Evolutionary conservation across 2,329 filamentous ascomycete genomes (phyloP).

Genomic region (Graphilbum sp.): DNA sequence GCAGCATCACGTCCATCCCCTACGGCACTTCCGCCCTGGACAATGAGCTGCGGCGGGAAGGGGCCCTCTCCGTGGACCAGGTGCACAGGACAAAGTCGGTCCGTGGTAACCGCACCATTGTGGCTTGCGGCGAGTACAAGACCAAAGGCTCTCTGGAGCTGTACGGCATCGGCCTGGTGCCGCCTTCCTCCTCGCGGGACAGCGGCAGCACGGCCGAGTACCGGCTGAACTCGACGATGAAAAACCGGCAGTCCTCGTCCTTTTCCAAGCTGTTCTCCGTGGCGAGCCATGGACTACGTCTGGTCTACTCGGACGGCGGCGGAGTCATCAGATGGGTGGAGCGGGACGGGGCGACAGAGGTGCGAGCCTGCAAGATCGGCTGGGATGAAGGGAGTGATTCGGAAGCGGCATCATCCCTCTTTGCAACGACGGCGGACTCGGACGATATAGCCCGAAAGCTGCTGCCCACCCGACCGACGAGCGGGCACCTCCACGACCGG

Average conservation of each 20-base stretch:
- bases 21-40: constrained; percentile 49
- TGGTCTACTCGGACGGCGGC: constrained; percentile 71
- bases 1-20: constrained; percentile 53
- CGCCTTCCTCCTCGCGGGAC: constrained; percentile 3
- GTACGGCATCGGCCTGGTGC: constrained; percentile 41
- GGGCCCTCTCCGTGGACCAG: constrained; percentile 37
- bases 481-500: constrained; percentile 6
- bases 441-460: constrained; percentile 73
- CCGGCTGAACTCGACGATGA: constrained; percentile 35
- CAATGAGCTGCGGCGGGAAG: constrained; percentile 38
- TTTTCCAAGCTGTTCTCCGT: constrained; percentile 69
- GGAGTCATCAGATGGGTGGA: constrained; percentile 86
- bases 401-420: constrained; percentile 29
- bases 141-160: constrained; percentile 79
- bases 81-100: constrained; percentile 35
- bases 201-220: too few species aligned
- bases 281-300: constrained; percentile 61
- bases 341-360: constrained; percentile 55
- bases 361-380: constrained; percentile 36
- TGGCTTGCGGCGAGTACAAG: constrained; percentile 82
- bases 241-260: constrained; percentile 73
- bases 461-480: constrained; percentile 40
- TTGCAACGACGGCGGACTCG: constrained; percentile 32
- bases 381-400: constrained; percentile 25
- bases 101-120: constrained; percentile 44